phyloP scores from a whole-genome alignment of 495 filamentous ascomycete species.

The Penicillium cosmopolitanum region DNA sequence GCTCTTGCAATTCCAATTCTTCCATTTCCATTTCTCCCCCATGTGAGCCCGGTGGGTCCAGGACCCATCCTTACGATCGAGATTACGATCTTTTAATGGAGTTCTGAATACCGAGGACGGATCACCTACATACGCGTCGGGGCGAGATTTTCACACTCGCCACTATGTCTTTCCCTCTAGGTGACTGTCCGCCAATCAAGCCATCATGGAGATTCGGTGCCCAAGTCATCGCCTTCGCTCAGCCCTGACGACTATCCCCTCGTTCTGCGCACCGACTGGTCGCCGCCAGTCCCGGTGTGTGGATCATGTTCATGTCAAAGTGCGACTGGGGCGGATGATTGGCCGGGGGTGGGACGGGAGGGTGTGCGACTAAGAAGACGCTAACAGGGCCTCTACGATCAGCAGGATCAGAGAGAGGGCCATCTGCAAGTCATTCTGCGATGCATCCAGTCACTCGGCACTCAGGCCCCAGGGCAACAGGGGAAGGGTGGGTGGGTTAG shows the following conservation, averaged over 20 bases:
- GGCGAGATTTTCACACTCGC: slow-evolving; percentile 7
- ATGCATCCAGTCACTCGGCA: slow-evolving; percentile 15
- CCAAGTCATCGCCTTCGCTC: slow-evolving; percentile 24
- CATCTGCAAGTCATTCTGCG: slow-evolving; percentile 23
- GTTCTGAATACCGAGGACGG: background rate
- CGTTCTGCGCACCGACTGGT: slow-evolving; percentile 30
- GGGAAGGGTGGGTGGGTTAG: slow-evolving; percentile 6
- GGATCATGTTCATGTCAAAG: slow-evolving; percentile 21
- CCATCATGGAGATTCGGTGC: slow-evolving; percentile 8
- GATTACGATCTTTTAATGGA: background rate
- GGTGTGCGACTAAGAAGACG: slow-evolving; percentile 19
- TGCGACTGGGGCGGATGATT: slow-evolving; percentile 16
- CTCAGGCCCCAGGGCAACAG: slow-evolving; percentile 2
- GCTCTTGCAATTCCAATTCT: too few relatives aligned
- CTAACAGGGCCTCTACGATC: slow-evolving; percentile 25
- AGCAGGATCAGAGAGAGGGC: slow-evolving; percentile 11
- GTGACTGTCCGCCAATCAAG: slow-evolving; percentile 15
- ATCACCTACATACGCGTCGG: background rate
- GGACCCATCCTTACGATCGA: background rate
- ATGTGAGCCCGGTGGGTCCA: slow-evolving; percentile 3
- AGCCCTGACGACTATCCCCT: slow-evolving; percentile 17
- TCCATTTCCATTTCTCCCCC: too few relatives aligned
- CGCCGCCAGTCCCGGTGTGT: slow-evolving; percentile 2
- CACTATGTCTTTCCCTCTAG: slow-evolving; percentile 9
- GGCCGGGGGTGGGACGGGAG: slow-evolving; percentile 21